phyloP scores from a whole-genome alignment of 352 stramenopile species.

The Phytophthora pluvialis region DNA sequence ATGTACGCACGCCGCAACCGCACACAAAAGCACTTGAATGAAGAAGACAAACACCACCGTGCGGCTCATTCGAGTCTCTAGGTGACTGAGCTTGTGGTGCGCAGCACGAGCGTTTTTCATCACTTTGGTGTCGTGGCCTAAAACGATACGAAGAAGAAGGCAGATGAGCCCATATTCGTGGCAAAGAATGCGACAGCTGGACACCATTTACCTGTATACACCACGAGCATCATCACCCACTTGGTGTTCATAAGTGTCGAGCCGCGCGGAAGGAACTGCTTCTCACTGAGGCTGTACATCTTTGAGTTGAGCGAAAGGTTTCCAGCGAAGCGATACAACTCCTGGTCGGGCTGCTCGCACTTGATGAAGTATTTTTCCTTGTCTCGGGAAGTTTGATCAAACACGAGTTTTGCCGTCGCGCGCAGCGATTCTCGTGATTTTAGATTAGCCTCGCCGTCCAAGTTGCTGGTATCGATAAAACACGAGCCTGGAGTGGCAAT shows the following conservation, averaged over 20 bases:
- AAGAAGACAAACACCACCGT: slow-evolving; percentile 82
- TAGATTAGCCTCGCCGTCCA: slow-evolving; percentile 84
- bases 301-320: slow-evolving; percentile 69
- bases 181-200: neutral
- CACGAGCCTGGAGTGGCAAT: slow-evolving; percentile 48
- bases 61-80: slow-evolving; percentile 81
- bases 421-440: slow-evolving; percentile 66
- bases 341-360: slow-evolving; percentile 79
- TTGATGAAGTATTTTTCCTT: slow-evolving; percentile 70
- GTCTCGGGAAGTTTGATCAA: slow-evolving; percentile 40
- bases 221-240: slow-evolving; percentile 68
- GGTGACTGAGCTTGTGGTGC: slow-evolving; percentile 84
- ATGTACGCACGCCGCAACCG: slow-evolving; percentile 54
- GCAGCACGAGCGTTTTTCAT: slow-evolving; percentile 88
- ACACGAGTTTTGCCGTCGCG: slow-evolving; percentile 45
- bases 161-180: neutral
- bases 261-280: slow-evolving; percentile 77
- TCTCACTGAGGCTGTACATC: slow-evolving; percentile 72
- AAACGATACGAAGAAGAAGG: neutral
- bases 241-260: slow-evolving; percentile 86
- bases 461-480: slow-evolving; percentile 85
- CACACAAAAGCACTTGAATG: slow-evolving; percentile 73
- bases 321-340: slow-evolving; percentile 80
- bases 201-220: slow-evolving; percentile 61
- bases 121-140: slow-evolving; percentile 90